These are phyloP conservation scores for Clausena lansium DNA, from an alignment of 345 rosid genomes.

Conservation along the genomic window DNA sequence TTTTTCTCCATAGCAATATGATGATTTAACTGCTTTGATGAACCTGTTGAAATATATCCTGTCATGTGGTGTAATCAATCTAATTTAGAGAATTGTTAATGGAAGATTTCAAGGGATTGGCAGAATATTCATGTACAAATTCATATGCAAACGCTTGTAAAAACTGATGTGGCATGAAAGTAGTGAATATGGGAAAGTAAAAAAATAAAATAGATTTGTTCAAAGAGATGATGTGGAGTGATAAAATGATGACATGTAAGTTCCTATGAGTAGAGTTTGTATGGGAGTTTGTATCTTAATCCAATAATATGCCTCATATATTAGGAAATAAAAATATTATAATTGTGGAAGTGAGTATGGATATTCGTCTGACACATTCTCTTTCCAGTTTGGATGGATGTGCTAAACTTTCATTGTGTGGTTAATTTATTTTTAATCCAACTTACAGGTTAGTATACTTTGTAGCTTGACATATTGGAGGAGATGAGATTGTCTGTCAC, in stretches of 20 bases:
- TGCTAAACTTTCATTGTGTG: not conserved
- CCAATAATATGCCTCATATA: not conserved
- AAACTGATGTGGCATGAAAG: not conserved
- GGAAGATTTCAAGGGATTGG: not conserved
- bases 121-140: too few species aligned
- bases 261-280: not conserved
- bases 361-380: not conserved
- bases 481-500: conserved; percentile 9
- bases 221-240: not conserved
- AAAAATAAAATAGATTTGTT: not conserved
- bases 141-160: not conserved
- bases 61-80: not conserved
- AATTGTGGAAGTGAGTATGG: not conserved
- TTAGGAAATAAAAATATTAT: not conserved
- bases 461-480: conserved; percentile 8
- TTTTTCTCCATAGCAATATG: too few species aligned
- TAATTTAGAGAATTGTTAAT: too few species aligned
- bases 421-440: not conserved
- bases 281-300: not conserved
- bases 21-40: not conserved
- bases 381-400: not conserved
- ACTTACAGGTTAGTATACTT: conserved; percentile 10
- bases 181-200: not conserved
- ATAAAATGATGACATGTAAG: not conserved
- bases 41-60: not conserved